phyloP scores from a whole-genome alignment of 2,329 filamentous ascomycete genomes.

The Pseudogymnoascus sp. region DNA sequence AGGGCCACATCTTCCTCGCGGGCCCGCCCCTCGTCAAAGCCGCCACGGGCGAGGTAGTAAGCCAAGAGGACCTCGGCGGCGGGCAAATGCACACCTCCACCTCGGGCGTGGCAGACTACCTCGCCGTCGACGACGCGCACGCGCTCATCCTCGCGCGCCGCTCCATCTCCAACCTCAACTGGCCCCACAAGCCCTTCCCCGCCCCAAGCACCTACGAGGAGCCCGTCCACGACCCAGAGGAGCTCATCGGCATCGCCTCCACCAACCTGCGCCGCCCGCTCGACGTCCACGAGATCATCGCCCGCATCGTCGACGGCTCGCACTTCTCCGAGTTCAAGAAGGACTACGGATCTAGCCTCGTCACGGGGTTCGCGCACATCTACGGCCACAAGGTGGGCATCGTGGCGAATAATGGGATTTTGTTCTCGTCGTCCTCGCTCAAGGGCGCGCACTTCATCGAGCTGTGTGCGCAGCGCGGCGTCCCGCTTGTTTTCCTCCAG shows the following conservation, averaged over 20 bases:
- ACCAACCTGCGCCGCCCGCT: conserved; percentile 84
- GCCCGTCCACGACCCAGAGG: conserved; percentile 70
- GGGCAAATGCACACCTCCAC: conserved; percentile 84
- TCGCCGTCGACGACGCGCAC: conserved; percentile 90
- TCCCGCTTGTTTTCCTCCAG: conserved; percentile 88
- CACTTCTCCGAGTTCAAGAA: conserved; percentile 93
- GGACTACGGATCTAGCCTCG: conserved; percentile 78
- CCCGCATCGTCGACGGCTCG: conserved; percentile 84
- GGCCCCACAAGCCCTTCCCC: conserved; percentile 49
- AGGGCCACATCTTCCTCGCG: conserved; percentile 96
- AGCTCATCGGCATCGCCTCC: conserved; percentile 81
- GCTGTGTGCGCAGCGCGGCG: conserved; percentile 80
- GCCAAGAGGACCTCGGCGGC: conserved; percentile 83
- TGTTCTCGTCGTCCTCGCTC: conserved; percentile 80
- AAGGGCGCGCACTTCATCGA: conserved; percentile 98
- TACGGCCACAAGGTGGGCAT: conserved; percentile 89
- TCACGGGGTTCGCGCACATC: conserved; percentile 86
- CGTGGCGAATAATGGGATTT: conserved; percentile 90
- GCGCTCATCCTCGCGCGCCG: conserved; percentile 78
- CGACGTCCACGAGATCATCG: conserved; percentile 82
- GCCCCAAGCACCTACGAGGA: conserved; percentile 53
- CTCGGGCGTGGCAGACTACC: conserved; percentile 89
- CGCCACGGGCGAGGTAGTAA: conserved; percentile 87
- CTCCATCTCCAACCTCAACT: conserved; percentile 84
- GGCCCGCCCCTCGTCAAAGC: conserved; percentile 93